Conservation (phyloP, 108 stramenopile genomes). For the Conticribra guillardii region DNA sequence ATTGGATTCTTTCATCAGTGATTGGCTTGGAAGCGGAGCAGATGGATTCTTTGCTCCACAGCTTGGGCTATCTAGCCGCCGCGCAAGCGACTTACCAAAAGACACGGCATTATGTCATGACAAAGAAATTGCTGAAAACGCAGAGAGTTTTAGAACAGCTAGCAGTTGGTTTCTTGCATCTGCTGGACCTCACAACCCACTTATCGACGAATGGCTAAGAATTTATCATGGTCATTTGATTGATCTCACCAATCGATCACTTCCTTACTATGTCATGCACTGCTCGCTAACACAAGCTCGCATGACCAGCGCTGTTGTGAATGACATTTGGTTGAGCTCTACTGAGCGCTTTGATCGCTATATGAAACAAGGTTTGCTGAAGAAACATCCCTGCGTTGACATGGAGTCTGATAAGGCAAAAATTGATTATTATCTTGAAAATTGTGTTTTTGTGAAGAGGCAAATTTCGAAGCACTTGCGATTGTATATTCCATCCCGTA, state of each 20-base stretch:
- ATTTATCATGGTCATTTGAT: not conserved
- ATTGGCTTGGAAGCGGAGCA: constrained; percentile 1
- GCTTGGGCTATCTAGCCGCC: not conserved
- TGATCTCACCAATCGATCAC: not conserved
- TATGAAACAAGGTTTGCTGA: no score
- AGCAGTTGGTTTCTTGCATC: constrained; percentile 5
- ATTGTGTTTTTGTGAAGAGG: no score
- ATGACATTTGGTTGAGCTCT: no score
- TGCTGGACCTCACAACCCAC: not conserved
- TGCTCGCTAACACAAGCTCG: constrained; percentile 7
- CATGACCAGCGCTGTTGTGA: not conserved
- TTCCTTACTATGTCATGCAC: not conserved
- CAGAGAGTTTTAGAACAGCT: not conserved
- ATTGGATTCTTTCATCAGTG: constrained; percentile 2
- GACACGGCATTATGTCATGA: not conserved
- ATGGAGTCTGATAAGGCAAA: no score
- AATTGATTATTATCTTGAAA: no score
- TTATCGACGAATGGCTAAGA: constrained; percentile 11
- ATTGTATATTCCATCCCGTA: no score
- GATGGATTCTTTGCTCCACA: constrained; percentile 5
- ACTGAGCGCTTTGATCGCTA: no score
- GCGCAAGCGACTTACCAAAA: not conserved
- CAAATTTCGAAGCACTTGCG: no score
- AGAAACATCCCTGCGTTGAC: no score
- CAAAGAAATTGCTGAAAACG: no score